Base-by-base conservation (phyloP, 164 flowering plant genomes). In the Chimonanthus salicifolius region DNA sequence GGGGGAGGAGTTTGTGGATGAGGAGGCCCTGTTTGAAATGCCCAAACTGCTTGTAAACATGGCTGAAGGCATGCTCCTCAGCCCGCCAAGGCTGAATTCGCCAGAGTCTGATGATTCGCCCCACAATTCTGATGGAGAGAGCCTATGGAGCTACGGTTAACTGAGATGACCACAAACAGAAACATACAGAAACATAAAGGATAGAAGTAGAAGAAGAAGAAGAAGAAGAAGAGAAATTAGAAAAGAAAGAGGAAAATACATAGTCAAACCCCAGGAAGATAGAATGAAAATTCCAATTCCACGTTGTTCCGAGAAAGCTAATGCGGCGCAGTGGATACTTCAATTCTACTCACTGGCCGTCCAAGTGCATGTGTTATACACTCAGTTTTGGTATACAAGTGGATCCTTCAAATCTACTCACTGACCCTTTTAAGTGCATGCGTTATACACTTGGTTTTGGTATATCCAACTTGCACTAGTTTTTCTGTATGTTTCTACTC, bases 31-130 rank as follows among this genome's bases (percentile, higher is more conserved):
- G 20, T 87, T 84, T 58, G 76, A 84, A 62, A 84, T 86, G 91
- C 91, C 91, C 4, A 85, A 77, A 45, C 47, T 85, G 68, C 74
- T 88, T 72, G 83, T 63, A 72, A 82, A 84, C 69, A 88, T 88
- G 89, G 91, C 91, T 0, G 88, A 85, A 75, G 91, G 89, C 58
- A 81, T 88, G 89, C 80, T 86, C 45, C 71, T 88, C 3, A 86
- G 86, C 74, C 91, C 89, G 7, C 91, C 91, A 7, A 69, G 89
- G 74, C 72, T 83, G 20, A 78, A 77, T 10, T 67, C 84, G 6
- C 68, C 79, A 33, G 78, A 75, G 0, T 73, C 78, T 1, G 79
- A 77, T 8, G 77, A 71, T 58, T 82, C 83, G n/a, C 80, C 82
- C 20, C 82, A 58, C 21, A 78, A 76, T 74, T 78, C 80, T 1